phyloP scores from a whole-genome alignment of 2,329 filamentous ascomycete species.

The Monilinia aucupariae region DNA sequence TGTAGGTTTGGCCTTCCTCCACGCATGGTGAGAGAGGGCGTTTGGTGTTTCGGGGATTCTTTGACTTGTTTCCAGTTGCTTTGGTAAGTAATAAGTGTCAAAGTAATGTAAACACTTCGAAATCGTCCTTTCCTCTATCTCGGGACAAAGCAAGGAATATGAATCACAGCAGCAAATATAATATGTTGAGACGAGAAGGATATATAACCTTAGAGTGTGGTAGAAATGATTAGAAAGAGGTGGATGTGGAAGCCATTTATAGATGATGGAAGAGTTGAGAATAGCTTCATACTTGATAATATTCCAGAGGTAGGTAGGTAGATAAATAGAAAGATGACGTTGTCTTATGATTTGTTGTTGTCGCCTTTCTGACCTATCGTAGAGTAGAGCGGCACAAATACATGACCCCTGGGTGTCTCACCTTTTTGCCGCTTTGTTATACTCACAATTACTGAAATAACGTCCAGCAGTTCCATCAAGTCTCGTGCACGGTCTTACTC shows the following conservation, averaged over 20 bases:
- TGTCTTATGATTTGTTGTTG: slow-evolving; percentile 23
- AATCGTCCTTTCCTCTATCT: neutral
- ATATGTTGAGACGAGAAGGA: neutral
- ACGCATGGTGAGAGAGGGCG: slow-evolving; percentile 19
- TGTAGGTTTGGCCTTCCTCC: slow-evolving; percentile 14
- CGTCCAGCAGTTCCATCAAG: neutral
- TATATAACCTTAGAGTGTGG: neutral
- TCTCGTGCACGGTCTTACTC: neutral
- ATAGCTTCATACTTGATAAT: neutral
- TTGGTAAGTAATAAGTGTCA: neutral
- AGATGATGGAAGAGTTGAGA: neutral
- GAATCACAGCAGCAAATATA: neutral
- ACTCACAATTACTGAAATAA: neutral
- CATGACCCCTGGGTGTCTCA: neutral
- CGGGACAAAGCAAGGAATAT: neutral
- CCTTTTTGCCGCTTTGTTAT: no score
- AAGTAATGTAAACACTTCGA: neutral
- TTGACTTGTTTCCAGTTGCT: neutral
- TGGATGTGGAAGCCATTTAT: neutral
- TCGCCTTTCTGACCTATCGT: slow-evolving; percentile 14
- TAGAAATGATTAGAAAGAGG: neutral
- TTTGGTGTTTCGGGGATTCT: neutral
- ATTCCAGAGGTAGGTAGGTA: no score
- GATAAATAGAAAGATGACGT: slow-evolving; percentile 23
- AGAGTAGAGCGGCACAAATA: no score